phyloP scores from a whole-genome alignment of 1,284 basidiomycete species.

The Stygiomarasmius scandens region DNA sequence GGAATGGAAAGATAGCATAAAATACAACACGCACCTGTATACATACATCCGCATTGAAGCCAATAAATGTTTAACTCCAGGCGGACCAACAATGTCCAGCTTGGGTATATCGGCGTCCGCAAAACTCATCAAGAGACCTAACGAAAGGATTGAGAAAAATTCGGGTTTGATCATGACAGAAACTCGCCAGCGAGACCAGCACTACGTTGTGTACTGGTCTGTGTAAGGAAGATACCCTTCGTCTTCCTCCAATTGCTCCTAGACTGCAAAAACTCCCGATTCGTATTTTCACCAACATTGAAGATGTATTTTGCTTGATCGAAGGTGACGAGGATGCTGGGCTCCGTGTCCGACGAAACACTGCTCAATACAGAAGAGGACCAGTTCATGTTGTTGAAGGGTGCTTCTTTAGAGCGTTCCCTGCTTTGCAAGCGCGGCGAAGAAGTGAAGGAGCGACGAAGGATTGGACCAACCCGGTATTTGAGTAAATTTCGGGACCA shows the following conservation, averaged over 20 bases:
- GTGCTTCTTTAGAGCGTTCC: background rate
- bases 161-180: constrained; percentile 7
- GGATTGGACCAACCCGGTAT: background rate
- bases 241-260: constrained; percentile 64
- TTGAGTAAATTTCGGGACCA: background rate
- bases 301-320: constrained; percentile 84
- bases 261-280: constrained; percentile 73
- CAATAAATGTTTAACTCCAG: constrained; percentile 69
- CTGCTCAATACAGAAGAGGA: constrained; percentile 57
- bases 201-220: constrained; percentile 59
- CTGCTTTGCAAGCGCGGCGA: background rate
- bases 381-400: constrained; percentile 52
- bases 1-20: background rate
- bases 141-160: background rate
- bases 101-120: constrained; percentile 69
- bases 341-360: constrained; percentile 75
- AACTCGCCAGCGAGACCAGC: constrained; percentile 73
- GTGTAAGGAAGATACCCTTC: constrained; percentile 75
- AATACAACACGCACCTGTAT: constrained; percentile 53
- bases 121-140: constrained; percentile 82
- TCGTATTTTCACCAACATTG: constrained; percentile 84
- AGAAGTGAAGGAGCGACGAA: background rate
- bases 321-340: constrained; percentile 74
- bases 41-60: constrained; percentile 71
- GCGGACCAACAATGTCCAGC: constrained; percentile 72